A percentile compares a stretch with the other conserved stretches of the same genome.
phyloP scores from a whole-genome alignment of 768 basidiomycete genomes.

The Ramaria rubella region DNA sequence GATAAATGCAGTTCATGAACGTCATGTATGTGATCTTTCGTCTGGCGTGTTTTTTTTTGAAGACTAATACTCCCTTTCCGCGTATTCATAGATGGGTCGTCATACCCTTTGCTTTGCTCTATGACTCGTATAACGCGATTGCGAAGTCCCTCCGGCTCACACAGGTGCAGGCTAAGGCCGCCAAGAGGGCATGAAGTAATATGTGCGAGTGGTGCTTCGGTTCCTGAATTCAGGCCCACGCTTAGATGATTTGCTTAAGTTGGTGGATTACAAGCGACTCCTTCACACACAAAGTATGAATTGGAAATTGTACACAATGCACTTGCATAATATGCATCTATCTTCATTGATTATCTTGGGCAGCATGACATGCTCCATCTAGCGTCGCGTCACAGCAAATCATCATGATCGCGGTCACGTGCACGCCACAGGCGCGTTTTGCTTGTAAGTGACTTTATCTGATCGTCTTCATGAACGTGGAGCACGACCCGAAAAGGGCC shows the following conservation, averaged over 20 bases:
- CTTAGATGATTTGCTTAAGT: too few relatives aligned
- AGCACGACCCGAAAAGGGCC: neutral
- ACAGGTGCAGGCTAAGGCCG: constrained; percentile 13
- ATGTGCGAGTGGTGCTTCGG: neutral
- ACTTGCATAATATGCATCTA: too few relatives aligned
- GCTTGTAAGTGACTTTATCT: neutral
- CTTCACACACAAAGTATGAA: too few relatives aligned
- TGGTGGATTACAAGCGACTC: too few relatives aligned
- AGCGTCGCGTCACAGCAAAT: too few relatives aligned
- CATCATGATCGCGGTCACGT: neutral
- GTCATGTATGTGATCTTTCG: constrained; percentile 51
- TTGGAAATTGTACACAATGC: too few relatives aligned
- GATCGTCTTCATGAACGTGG: neutral
- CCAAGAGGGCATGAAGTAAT: neutral
- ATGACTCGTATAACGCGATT: constrained; percentile 70
- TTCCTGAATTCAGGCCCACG: neutral
- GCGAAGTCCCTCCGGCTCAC: constrained; percentile 46
- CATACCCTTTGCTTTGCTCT: constrained; percentile 70
- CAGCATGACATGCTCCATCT: too few relatives aligned
- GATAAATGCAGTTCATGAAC: constrained; percentile 63
- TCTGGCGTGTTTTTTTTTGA: too few relatives aligned
- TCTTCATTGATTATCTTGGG: too few relatives aligned
- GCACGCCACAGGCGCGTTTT: neutral
- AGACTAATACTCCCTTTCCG: too few relatives aligned
- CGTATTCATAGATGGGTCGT: constrained; percentile 73